Conservation (phyloP, 2,329 filamentous ascomycete species). For the Curvularia eragrostidis region DNA sequence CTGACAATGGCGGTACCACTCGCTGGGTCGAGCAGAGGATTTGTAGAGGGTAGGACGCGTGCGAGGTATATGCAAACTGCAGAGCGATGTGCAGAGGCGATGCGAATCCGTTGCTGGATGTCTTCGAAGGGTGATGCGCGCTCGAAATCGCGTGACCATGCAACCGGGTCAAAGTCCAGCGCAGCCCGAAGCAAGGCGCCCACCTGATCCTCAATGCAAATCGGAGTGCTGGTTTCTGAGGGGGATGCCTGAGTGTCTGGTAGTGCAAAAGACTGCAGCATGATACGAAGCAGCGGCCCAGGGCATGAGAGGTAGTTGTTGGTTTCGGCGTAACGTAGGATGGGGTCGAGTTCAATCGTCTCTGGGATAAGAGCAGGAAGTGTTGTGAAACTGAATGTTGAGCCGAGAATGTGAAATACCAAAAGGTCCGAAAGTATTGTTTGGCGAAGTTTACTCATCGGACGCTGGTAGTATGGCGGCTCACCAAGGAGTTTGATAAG, state of each 20-base stretch:
- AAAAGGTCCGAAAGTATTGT: constrained; percentile 47
- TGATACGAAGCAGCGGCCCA: constrained; percentile 44
- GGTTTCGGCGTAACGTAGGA: constrained; percentile 49
- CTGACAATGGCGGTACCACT: constrained; percentile 48
- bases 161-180: constrained; percentile 40
- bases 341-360: constrained; percentile 41
- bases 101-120: constrained; percentile 43
- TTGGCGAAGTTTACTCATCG: constrained; percentile 44
- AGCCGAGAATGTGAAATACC: constrained; percentile 47
- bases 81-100: constrained; percentile 49
- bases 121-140: constrained; percentile 45
- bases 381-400: constrained; percentile 41
- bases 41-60: constrained; percentile 40
- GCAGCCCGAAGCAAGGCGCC: constrained; percentile 34
- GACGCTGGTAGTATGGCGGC: constrained; percentile 33
- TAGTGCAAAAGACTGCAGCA: constrained; percentile 47
- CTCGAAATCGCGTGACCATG: constrained; percentile 43
- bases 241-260: constrained; percentile 30
- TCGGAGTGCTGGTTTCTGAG: constrained; percentile 15
- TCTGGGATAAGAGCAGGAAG: constrained; percentile 40
- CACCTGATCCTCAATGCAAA: constrained; percentile 36
- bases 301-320: constrained; percentile 52
- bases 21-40: constrained; percentile 49
- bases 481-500: constrained; percentile 52
- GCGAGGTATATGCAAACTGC: constrained; percentile 52